Evolutionary conservation across 495 filamentous ascomycete species (phyloP), one percentile per base, ranked within the genome.

Genomic region (Annulohypoxylon maeteangense): DNA sequence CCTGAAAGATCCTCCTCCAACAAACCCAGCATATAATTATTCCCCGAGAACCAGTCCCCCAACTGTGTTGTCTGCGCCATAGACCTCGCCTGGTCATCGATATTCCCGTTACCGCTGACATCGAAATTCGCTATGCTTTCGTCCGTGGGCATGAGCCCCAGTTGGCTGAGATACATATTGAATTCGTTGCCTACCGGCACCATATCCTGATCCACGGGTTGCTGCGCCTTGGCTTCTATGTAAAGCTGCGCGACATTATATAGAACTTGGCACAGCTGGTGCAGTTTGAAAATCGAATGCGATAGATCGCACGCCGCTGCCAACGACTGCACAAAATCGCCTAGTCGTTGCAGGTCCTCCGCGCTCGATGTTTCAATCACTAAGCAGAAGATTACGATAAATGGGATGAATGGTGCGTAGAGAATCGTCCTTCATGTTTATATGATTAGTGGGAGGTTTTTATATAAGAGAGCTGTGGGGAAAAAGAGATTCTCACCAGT

Each of bases 311-410:
- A 82, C 18, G 84, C 80, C 0, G 86, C 81, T 54, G 82, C 79
- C 4, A 92, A 83, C 23, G 87, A 89, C 7, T 77, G 74, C 48
- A 88, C 83, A 67, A 92, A 92, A 7, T 83, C 81, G 32, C 83
- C 81, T 0, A 92, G 82, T 0, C 81, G 81, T 20, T 72, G 47
- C 4, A 90, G 80, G 62, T 91, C 89, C 14, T 76, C 74, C 22
- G 72, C 48, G 59, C 80, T 70, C 0, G 79, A 81, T 0, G 82
- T 84, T 72, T 87, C 84, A 63, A 92, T 87, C 3, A 88, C 83
- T 65, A 91, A 85, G 81, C 90, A 91, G 81, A 92, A 91, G 4
- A 92, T 81, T 1, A 91, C 87, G 53, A 90, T 89, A 74, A 90
- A 89, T 0, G 90, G 90, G 38, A 88, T 86, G 72, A 92, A 91